phyloP scores from a whole-genome alignment of 2,329 filamentous ascomycete genomes.

The Chalaropsis thielavioides region DNA sequence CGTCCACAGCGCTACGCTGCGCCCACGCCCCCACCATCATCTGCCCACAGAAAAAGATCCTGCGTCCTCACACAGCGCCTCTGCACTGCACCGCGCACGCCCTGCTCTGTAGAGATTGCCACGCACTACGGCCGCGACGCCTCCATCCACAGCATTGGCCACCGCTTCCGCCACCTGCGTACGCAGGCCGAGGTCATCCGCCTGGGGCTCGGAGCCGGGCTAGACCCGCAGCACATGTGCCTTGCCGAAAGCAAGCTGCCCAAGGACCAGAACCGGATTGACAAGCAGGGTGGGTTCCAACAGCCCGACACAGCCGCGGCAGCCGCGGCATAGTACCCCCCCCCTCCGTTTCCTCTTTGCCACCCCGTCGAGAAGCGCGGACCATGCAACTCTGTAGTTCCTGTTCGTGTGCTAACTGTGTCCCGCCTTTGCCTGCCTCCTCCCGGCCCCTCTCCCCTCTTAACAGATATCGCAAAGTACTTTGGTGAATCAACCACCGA shows the following conservation, averaged over 20 bases:
- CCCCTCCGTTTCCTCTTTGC: no score
- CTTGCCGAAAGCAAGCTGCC: slow-evolving; percentile 26
- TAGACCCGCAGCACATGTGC: slow-evolving; percentile 32
- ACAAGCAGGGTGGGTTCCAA: slow-evolving; percentile 28
- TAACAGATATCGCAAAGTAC: slow-evolving; percentile 41
- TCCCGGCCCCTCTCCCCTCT: neutral
- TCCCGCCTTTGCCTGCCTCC: no score
- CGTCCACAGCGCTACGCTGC: no score
- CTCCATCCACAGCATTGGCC: slow-evolving; percentile 34
- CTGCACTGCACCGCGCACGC: no score
- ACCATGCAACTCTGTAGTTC: neutral
- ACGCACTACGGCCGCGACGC: slow-evolving; percentile 36
- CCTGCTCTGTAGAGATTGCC: slow-evolving; percentile 30
- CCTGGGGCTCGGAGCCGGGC: slow-evolving; percentile 24
- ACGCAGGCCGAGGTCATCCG: slow-evolving; percentile 30
- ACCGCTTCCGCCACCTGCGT: slow-evolving; percentile 36
- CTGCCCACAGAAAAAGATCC: neutral
- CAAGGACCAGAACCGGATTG: slow-evolving; percentile 27
- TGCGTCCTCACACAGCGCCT: slow-evolving; percentile 3
- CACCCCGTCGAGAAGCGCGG: no score
- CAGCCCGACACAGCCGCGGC: neutral
- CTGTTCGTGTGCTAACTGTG: neutral
- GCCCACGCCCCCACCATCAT: neutral
- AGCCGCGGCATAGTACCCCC: neutral
- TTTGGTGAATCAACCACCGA: slow-evolving; percentile 44